Conservation (phyloP, 129 eudicot species). For the Artemisia tridentata region DNA sequence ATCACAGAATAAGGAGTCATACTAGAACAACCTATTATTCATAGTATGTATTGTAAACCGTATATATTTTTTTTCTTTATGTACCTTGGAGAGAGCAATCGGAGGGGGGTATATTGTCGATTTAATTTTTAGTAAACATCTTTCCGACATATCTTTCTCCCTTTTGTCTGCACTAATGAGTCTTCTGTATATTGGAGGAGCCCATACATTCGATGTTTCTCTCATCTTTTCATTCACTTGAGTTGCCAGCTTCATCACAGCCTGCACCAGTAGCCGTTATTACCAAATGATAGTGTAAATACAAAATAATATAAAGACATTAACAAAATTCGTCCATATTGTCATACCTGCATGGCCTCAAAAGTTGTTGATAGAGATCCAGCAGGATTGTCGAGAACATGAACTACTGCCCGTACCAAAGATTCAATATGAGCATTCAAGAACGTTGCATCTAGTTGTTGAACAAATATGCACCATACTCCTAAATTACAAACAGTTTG, state of each 20-base stretch:
- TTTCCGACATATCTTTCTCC: conserved; percentile 77
- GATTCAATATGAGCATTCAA: no score
- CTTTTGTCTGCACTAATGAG: no score
- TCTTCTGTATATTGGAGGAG: no score
- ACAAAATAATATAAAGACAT: not conserved
- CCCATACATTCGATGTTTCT: no score
- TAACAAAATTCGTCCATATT: conserved; percentile 13
- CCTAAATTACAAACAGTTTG: conserved; percentile 90
- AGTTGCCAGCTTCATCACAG: conserved; percentile 66
- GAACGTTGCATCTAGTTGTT: no score
- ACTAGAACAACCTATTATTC: not conserved
- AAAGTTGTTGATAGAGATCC: conserved; percentile 82
- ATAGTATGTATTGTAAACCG: not conserved
- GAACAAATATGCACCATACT: conserved; percentile 89
- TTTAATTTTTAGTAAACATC: conserved; percentile 66
- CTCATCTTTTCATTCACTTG: no score
- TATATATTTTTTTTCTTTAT: no score
- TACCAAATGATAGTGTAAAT: not conserved
- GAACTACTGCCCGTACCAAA: no score
- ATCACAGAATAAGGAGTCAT: no score
- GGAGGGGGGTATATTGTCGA: conserved; percentile 50
- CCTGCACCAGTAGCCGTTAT: conserved; percentile 36
- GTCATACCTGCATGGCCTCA: conserved; percentile 83
- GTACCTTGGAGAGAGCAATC: no score
- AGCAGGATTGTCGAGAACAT: no score